These are phyloP conservation scores for Gnetum montanum DNA, from an alignment of 75 land plant genomes.

Conservation along the genomic window DNA sequence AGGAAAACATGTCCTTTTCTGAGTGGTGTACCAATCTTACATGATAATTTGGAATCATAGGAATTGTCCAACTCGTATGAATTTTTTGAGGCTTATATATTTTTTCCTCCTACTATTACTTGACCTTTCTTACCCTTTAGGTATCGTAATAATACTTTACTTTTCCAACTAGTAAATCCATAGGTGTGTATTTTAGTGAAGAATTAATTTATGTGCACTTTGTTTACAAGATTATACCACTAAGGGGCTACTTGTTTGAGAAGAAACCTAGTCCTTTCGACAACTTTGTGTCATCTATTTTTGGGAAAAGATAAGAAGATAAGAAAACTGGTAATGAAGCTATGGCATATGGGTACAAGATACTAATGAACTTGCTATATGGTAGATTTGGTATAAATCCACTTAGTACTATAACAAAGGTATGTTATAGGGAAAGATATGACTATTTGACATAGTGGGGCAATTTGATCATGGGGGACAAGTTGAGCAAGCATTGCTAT, in stretches of 20 bases:
- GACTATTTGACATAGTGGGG: background rate
- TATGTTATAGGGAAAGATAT: background rate
- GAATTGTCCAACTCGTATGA: background rate
- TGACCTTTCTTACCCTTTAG: background rate
- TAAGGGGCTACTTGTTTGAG: background rate
- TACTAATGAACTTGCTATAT: background rate
- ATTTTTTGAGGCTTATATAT: background rate
- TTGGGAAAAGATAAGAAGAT: background rate
- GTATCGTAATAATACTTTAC: background rate
- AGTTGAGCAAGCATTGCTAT: background rate
- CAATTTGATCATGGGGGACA: background rate
- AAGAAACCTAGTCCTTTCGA: background rate
- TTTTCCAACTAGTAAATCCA: constrained; percentile 2
- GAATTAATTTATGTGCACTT: background rate
- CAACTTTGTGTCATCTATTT: background rate
- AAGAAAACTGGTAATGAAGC: background rate
- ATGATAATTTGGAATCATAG: background rate
- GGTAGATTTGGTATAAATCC: constrained; percentile 5
- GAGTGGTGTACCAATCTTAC: background rate
- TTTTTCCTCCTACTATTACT: background rate
- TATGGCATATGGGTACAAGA: background rate
- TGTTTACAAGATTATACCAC: background rate
- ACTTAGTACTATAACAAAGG: background rate
- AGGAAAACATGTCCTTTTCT: constrained; percentile 4
- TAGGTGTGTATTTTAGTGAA: background rate